Evolutionary conservation across 1,139 yeast species (phyloP).

Genomic region (Lodderomyces theae): DNA sequence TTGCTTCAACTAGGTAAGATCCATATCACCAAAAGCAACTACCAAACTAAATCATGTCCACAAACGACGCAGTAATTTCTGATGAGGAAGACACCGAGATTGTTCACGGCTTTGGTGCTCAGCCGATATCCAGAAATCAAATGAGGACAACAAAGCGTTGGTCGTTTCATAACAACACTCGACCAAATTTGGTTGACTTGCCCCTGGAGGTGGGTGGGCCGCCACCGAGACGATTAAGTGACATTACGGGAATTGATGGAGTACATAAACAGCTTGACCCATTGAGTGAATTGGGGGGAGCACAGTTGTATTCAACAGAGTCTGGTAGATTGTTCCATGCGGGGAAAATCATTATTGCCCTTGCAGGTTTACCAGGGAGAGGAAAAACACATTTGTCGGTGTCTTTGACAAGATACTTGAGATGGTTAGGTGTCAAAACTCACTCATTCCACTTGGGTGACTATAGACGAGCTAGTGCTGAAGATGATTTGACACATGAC

Average conservation of each 20-base stretch:
- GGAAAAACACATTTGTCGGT: constrained; percentile 95
- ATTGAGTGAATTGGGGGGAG: constrained; percentile 59
- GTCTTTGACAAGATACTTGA: constrained; percentile 80
- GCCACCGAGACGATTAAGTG: constrained; percentile 36
- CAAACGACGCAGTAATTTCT: constrained; percentile 11
- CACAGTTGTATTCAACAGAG: constrained; percentile 87
- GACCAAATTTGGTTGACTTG: constrained; percentile 37
- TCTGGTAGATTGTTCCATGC: constrained; percentile 92
- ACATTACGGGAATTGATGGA: constrained; percentile 47
- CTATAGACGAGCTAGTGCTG: constrained; percentile 67
- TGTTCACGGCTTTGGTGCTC: constrained; percentile 40
- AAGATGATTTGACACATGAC: constrained; percentile 59
- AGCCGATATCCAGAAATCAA: constrained; percentile 29
- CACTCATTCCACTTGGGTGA: constrained; percentile 92
- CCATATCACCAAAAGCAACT: neutral
- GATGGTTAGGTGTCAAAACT: constrained; percentile 95
- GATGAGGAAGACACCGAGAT: constrained; percentile 28
- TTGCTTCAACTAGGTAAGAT: neutral
- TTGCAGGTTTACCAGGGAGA: constrained; percentile 94
- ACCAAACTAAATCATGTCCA: neutral
- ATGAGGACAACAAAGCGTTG: constrained; percentile 42
- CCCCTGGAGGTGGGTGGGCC: constrained; percentile 23
- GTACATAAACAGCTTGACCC: constrained; percentile 54
- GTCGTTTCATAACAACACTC: constrained; percentile 41
- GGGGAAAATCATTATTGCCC: constrained; percentile 83